Percentiles rank a stretch among this genome's conserved stretches.
phyloP scores from a whole-genome alignment of 768 basidiomycete species.

The Tremella mesenterica region DNA sequence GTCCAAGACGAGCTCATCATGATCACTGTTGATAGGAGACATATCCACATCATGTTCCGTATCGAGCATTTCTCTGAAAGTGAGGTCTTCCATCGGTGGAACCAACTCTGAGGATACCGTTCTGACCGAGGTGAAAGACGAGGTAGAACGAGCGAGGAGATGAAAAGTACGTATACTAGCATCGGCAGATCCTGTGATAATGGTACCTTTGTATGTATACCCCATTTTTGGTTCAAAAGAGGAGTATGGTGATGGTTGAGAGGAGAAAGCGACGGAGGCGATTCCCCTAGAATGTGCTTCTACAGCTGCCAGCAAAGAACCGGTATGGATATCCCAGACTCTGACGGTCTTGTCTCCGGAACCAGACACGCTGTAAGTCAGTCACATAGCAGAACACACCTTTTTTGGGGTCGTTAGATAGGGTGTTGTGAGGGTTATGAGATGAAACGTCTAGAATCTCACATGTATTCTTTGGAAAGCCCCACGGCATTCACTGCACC shows the following conservation, averaged over 20 bases:
- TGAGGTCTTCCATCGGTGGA: slow-evolving; percentile 8
- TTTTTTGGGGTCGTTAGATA: neutral
- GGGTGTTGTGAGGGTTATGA: neutral
- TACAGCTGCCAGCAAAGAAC: slow-evolving; percentile 18
- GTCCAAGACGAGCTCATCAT: slow-evolving; percentile 7
- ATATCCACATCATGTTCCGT: slow-evolving; percentile 8
- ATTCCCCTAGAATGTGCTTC: slow-evolving; percentile 37
- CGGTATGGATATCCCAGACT: slow-evolving; percentile 35
- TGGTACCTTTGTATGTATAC: slow-evolving; percentile 15
- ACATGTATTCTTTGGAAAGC: slow-evolving; percentile 39
- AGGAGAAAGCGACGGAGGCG: slow-evolving; percentile 35
- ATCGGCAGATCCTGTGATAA: slow-evolving; percentile 36
- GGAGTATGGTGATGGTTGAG: neutral
- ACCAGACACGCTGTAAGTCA: slow-evolving; percentile 30
- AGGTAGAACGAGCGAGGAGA: slow-evolving; percentile 13
- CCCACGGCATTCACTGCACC: slow-evolving; percentile 38
- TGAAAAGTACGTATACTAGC: slow-evolving; percentile 28
- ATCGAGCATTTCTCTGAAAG: slow-evolving; percentile 20
- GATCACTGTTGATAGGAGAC: neutral
- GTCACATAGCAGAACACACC: too few species aligned
- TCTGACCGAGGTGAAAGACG: neutral
- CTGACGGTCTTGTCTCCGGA: slow-evolving; percentile 39
- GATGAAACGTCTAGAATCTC: slow-evolving; percentile 10
- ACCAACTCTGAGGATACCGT: slow-evolving; percentile 1
- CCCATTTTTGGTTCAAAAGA: neutral